phyloP scores from a whole-genome alignment of 2,329 filamentous ascomycete genomes.

The Penicillium sp. region DNA sequence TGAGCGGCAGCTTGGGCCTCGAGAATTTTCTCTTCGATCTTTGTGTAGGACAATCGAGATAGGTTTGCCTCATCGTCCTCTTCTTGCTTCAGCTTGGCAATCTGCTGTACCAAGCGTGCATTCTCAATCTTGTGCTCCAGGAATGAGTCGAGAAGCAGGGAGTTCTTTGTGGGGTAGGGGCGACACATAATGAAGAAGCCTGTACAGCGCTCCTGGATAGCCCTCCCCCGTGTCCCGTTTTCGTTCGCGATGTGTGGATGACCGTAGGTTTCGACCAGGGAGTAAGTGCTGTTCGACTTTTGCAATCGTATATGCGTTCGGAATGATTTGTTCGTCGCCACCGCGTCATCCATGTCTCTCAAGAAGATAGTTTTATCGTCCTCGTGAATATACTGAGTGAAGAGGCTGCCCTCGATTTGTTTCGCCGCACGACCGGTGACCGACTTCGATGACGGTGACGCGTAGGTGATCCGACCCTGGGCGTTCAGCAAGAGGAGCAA shows the following conservation, averaged over 20 bases:
- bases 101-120: conserved; percentile 80
- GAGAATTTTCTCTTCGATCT: conserved; percentile 14
- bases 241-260: conserved; percentile 80
- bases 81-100: conserved; percentile 82
- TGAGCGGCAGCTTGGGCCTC: conserved; percentile 36
- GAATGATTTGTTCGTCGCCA: conserved; percentile 77
- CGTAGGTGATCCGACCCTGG: conserved; percentile 81
- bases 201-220: conserved; percentile 73
- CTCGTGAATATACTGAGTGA: conserved; percentile 82
- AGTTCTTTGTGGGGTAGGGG: conserved; percentile 87
- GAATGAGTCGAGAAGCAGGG: conserved; percentile 85
- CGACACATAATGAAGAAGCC: conserved; percentile 94
- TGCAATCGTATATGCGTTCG: conserved; percentile 86
- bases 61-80: conserved; percentile 80
- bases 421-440: conserved; percentile 77
- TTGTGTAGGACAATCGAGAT: conserved; percentile 62
- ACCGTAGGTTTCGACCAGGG: conserved; percentile 88
- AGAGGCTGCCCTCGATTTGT: conserved; percentile 74
- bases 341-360: conserved; percentile 86
- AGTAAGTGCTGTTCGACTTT: conserved; percentile 74
- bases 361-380: conserved; percentile 85
- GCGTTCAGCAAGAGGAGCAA: conserved; percentile 86
- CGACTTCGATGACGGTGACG: conserved; percentile 76
- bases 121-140: conserved; percentile 97
- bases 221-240: conserved; percentile 68